These are phyloP conservation scores for Eimeria maxima DNA, from an alignment of 169 alveolate species.

Conservation along the genomic window DNA sequence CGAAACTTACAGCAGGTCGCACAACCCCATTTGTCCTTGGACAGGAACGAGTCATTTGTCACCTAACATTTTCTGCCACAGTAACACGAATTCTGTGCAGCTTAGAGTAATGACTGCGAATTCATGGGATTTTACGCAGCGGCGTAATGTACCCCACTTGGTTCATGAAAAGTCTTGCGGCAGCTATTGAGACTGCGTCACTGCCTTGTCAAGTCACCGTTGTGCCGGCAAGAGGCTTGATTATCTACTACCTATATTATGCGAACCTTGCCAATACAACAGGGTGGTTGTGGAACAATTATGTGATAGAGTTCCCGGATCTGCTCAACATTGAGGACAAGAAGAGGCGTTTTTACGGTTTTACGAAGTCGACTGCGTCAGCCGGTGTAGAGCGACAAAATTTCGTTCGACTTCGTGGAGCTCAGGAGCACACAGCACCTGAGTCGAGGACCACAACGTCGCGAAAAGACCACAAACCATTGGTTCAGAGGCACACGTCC, in stretches of 20 bases:
- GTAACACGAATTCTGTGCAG: background rate
- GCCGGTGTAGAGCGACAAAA: constrained; percentile 63
- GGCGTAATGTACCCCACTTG: too few species aligned
- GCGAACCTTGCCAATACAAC: too few species aligned
- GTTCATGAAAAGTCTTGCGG: too few species aligned
- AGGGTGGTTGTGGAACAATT: background rate
- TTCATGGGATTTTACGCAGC: background rate
- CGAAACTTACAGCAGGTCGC: constrained; percentile 12
- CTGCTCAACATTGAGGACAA: background rate
- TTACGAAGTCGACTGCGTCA: background rate
- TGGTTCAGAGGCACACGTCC: background rate
- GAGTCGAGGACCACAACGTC: background rate
- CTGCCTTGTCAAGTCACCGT: background rate
- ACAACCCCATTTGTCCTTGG: background rate
- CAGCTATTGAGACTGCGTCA: background rate
- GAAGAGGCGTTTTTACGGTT: background rate
- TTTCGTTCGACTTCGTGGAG: constrained; percentile 83
- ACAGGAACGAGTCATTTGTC: constrained; percentile 37
- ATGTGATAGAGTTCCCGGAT: background rate
- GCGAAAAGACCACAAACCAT: background rate
- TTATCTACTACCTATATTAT: too few species aligned
- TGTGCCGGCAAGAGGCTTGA: background rate
- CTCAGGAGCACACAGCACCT: constrained; percentile 85
- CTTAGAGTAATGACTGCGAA: background rate
- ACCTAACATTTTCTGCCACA: background rate